A percentile compares a stretch with the other conserved stretches of the same genome.
Evolutionary conservation across 345 rosid genomes (phyloP).

Genomic region (Cochlearia excelsa): DNA sequence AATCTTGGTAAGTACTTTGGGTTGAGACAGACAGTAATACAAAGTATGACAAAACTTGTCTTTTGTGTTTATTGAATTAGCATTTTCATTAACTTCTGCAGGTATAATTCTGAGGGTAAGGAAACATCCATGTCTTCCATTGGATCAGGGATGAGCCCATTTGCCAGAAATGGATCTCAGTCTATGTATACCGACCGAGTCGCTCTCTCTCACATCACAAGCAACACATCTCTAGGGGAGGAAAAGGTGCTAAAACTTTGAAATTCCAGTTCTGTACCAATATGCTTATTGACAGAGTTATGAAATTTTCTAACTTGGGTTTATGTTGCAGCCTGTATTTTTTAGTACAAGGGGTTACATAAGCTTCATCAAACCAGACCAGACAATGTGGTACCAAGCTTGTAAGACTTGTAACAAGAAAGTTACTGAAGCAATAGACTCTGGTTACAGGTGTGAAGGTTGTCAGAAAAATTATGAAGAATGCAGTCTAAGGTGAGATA

Average conservation of each 20-base stretch:
- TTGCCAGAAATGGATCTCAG: conserved; percentile 50
- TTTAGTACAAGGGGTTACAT: conserved; percentile 61
- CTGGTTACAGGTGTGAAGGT: conserved; percentile 97
- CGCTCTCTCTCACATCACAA: conserved; percentile 53
- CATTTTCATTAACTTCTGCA: conserved; percentile 15
- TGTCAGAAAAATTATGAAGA: conserved; percentile 87
- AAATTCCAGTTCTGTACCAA: background rate
- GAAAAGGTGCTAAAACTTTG: conserved; percentile 56
- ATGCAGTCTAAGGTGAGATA: conserved; percentile 63
- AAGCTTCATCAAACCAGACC: conserved; percentile 83
- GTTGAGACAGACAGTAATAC: background rate
- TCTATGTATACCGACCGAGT: conserved; percentile 75
- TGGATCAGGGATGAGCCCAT: conserved; percentile 60
- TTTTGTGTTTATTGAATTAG: background rate
- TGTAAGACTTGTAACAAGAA: conserved; percentile 95
- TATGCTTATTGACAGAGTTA: background rate
- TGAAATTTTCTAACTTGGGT: background rate
- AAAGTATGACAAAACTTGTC: background rate
- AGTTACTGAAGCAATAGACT: conserved; percentile 77
- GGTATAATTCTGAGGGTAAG: conserved; percentile 91
- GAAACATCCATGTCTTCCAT: conserved; percentile 69
- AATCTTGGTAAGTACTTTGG: conserved; percentile 50
- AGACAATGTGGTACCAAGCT: conserved; percentile 93
- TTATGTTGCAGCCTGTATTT: conserved; percentile 63
- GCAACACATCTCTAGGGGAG: conserved; percentile 63